Evolutionary conservation across 73 alveolate species (phyloP).

Genomic region (Paramecium biaurelia): DNA sequence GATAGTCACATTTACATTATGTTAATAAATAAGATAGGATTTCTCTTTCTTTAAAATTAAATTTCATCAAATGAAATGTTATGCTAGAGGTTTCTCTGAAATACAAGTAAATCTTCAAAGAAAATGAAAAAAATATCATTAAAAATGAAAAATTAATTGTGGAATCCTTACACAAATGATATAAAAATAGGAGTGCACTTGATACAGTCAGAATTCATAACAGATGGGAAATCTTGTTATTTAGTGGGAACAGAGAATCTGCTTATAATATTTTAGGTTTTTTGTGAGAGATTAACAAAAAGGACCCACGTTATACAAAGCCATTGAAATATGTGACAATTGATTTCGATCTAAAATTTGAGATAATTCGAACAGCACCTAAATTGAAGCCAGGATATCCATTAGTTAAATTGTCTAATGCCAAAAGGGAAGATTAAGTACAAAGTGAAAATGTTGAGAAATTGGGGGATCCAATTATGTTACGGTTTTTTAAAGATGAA

Average conservation of each 20-base stretch:
- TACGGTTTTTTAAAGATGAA: background rate
- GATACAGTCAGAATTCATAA: background rate
- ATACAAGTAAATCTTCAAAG: background rate
- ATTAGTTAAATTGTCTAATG: background rate
- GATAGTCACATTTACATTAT: too few relatives aligned
- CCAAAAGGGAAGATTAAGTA: background rate
- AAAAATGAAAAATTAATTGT: background rate
- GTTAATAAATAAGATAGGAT: too few relatives aligned
- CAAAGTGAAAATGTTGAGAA: background rate
- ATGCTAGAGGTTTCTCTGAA: too few relatives aligned
- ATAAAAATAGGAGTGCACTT: background rate
- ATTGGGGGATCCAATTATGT: background rate
- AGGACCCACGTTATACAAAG: background rate
- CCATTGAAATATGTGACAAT: background rate
- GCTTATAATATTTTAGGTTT: background rate
- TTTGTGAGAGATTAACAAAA: background rate
- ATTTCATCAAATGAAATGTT: too few relatives aligned
- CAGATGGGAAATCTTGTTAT: background rate
- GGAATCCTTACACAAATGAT: background rate
- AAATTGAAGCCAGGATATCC: background rate
- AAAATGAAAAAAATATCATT: too few relatives aligned
- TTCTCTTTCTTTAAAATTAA: too few relatives aligned
- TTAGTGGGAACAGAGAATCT: background rate
- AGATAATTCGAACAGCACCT: constrained; percentile 19
- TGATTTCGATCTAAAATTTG: background rate